A percentile compares a stretch with the other conserved stretches of the same genome.
phyloP scores from a whole-genome alignment of 306 rosid genomes.

The Amphicarpaea edgeworthii region DNA sequence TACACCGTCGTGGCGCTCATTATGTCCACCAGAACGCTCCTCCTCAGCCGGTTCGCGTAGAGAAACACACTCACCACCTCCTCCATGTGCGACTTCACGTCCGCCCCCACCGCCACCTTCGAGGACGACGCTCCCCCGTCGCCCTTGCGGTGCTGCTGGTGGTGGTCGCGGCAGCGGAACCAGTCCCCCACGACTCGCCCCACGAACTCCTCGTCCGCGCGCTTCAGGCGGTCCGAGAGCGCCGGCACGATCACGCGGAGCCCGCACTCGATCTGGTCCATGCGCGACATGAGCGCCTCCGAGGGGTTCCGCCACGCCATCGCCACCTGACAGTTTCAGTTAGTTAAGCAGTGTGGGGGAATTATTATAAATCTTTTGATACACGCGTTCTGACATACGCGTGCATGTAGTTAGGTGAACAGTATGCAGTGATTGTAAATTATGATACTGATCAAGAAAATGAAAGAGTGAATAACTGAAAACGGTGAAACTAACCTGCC shows the following conservation, averaged over 20 bases:
- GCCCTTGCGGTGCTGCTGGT: slow-evolving; percentile 41
- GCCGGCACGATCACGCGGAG: slow-evolving; percentile 67
- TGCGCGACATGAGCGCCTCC: slow-evolving; percentile 30
- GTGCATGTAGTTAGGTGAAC: too few relatives aligned
- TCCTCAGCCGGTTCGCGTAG: slow-evolving; percentile 70
- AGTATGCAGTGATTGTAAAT: too few relatives aligned
- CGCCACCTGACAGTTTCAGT: too few relatives aligned
- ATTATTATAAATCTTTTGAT: too few relatives aligned
- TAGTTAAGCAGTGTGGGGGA: too few relatives aligned
- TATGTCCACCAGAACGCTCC: slow-evolving; percentile 69
- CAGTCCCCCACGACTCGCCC: slow-evolving; percentile 53
- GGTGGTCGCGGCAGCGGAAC: slow-evolving; percentile 43
- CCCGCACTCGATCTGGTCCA: slow-evolving; percentile 71
- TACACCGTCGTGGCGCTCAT: slow-evolving; percentile 53
- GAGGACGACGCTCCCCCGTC: background rate
- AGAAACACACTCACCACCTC: slow-evolving; percentile 65
- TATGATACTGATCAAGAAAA: too few relatives aligned
- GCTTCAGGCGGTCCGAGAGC: slow-evolving; percentile 46
- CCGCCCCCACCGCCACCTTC: slow-evolving; percentile 46
- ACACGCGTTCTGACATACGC: too few relatives aligned
- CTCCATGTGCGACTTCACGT: slow-evolving; percentile 58
- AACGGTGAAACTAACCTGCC: slow-evolving; percentile 48
- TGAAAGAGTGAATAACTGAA: too few relatives aligned
- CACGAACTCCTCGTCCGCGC: slow-evolving; percentile 57
- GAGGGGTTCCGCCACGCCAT: slow-evolving; percentile 66